Evolutionary conservation across 768 basidiomycete genomes (phyloP), one percentile per base, ranked within the genome.

Genomic region (Tulasnella sp.): DNA sequence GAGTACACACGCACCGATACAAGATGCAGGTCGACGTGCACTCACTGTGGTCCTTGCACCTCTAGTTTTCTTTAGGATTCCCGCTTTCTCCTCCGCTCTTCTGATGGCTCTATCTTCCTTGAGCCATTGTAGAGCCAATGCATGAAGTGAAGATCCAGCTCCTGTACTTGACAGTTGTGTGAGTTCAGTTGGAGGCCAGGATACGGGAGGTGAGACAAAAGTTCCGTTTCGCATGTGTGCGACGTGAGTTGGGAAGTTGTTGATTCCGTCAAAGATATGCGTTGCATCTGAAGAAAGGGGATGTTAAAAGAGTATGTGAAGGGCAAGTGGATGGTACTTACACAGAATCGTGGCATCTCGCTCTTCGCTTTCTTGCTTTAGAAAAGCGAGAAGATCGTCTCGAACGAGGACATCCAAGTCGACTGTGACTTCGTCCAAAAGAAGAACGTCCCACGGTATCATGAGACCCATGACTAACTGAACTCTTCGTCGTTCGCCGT

Each of bases 381-480:
- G 76, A 68, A 95, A 98, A 7, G 66, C 74, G 57, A 99, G 75
- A n/a, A 99, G 72, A 55, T 91, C 83, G 48, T 86, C 77, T 43
- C 95, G 81, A 37, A 99, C 95, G 34, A 96, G 75, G 13, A 96
- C 92, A 60, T 99, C 95, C 12, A 99, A 71, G 64, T 99, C 95
- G 16, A 98, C 93, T 1, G 93, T 98, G 54, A 92, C 92, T 72
- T 99, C 95, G 61, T 99, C 93, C 15, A 99, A 74, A 2, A 99
- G 71, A 1, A 99, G 68, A 25, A 98, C 76, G 58, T 96, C 83
- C 89, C 90, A 99, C 22, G 84, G 80, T 4, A 72, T 73, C 93
- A 99, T 98, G 28, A 99, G 73, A 2, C 95, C 93, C 71, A 93
- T 90, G 55, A 87, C 88, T 28, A 98, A 79, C 65, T 99, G 95